These are phyloP conservation scores for Hypericum perforatum DNA, from an alignment of 345 rosid species.

Conservation along the genomic window DNA sequence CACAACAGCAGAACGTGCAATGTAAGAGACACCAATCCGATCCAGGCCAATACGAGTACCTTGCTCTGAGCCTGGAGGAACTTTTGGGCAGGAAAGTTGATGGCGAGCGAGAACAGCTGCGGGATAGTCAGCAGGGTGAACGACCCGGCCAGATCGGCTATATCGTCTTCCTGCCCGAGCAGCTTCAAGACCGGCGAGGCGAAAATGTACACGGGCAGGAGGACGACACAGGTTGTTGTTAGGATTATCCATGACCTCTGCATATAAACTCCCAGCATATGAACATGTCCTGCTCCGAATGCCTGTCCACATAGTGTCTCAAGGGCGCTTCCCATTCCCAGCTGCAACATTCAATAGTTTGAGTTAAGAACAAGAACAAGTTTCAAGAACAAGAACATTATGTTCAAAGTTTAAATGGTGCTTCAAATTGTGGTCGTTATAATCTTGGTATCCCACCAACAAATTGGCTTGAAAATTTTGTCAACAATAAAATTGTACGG, in stretches of 20 bases:
- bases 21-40: conserved; percentile 35
- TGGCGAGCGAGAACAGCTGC: conserved; percentile 52
- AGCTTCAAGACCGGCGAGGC: conserved; percentile 54
- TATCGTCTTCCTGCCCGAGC: conserved; percentile 45
- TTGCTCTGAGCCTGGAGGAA: conserved; percentile 84
- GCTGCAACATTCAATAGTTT: conserved; percentile 33
- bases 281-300: conserved; percentile 69
- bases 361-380: too few species aligned
- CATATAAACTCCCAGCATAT: conserved; percentile 69
- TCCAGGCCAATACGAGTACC: conserved; percentile 44
- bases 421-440: too few species aligned
- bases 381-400: too few species aligned
- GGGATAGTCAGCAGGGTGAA: conserved; percentile 49
- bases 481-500: too few species aligned
- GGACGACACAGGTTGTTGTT: conserved; percentile 25
- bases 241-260: too few species aligned
- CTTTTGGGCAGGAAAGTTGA: conserved; percentile 52
- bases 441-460: too few species aligned
- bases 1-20: conserved; percentile 37
- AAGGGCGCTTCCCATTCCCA: conserved; percentile 91
- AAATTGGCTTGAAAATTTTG: too few species aligned
- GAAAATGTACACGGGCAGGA: conserved; percentile 52
- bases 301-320: conserved; percentile 92
- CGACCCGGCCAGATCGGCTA: conserved; percentile 51
- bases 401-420: too few species aligned